Percentiles rank a stretch among this genome's conserved stretches.
Evolutionary conservation across 371 early-diverging fungal genomes (phyloP).

Genomic region (Mortierella sp.): DNA sequence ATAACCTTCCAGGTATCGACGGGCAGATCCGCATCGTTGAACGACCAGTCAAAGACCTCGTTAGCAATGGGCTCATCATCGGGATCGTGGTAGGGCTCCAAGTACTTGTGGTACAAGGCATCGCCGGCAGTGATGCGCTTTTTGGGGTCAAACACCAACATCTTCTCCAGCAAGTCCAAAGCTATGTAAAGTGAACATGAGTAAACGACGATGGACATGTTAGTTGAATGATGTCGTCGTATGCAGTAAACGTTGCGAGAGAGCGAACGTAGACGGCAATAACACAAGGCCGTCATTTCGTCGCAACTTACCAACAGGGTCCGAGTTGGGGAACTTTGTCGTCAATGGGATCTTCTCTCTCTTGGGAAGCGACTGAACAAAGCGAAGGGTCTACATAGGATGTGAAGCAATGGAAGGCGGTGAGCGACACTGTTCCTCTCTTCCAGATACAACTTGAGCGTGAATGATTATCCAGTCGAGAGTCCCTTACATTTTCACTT

Average conservation of each 20-base stretch:
- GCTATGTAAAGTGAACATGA: conserved; percentile 59
- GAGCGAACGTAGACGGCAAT: background rate
- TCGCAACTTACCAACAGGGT: conserved; percentile 62
- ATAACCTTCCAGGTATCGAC: conserved; percentile 91
- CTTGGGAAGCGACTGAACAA: conserved; percentile 90
- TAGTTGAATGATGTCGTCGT: conserved; percentile 15
- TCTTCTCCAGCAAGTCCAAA: conserved; percentile 89
- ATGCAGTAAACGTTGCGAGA: background rate
- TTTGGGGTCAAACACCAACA: conserved; percentile 95
- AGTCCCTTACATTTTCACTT: conserved; percentile 85
- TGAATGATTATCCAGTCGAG: background rate
- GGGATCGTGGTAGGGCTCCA: conserved; percentile 95
- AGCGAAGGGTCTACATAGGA: conserved; percentile 81
- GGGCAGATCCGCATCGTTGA: conserved; percentile 91
- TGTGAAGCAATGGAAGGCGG: background rate
- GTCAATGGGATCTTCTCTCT: conserved; percentile 86
- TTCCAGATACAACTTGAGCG: background rate
- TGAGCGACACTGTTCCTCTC: background rate
- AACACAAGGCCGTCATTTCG: conserved; percentile 20
- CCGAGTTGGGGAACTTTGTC: conserved; percentile 77
- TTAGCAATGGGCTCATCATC: conserved; percentile 92
- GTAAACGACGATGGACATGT: conserved; percentile 35
- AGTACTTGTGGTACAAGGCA: conserved; percentile 85
- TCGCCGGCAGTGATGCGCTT: conserved; percentile 91
- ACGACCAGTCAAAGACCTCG: conserved; percentile 94